Base-by-base conservation (phyloP, 179 eudicot genomes). In the Patellifolia procumbens region DNA sequence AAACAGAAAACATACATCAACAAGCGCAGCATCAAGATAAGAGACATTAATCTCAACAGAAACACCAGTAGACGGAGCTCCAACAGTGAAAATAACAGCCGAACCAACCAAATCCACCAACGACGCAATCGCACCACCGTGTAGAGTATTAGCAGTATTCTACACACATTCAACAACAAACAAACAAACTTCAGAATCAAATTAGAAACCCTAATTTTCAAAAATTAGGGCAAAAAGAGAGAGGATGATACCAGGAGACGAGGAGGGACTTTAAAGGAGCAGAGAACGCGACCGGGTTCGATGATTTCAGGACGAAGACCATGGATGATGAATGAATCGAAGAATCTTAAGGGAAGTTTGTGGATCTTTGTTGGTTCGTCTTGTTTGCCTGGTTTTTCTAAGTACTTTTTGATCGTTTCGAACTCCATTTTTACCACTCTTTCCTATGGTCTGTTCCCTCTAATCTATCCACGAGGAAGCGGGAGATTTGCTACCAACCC, bases 11-110 rank as follows among this genome's bases (percentile, higher is more conserved):
- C 78, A 20, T 77, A 94, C 97, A 80, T 88, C 80, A 69, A 74
- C 81, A 72, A 74, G 82, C 73, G 92, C 96, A 67, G 92, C 93
- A 74, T 88, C 94, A 85, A 92, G 74, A 74, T 94, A 92, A 15
- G 98, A 90, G 62, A 92, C 94, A 53, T 91, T 92, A 72, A 94
- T 92, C 87, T 90, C 96, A 10, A 92, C 91, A 68, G 97, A 92
- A 69, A 90, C 97, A 3, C 94, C 96, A 24, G 89, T 79, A 20
- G 70, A 35, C 1, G 82, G 78, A 73, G 86, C 82, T 15, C 92
- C 91, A 46, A 70, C 78, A 32, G 91, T 82, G 77, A 32, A 82
- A 2, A 92, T 76, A 51, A 75, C 88, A 68, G 98, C 92, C 0
- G 98, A 91, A 0, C 96, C 97, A 31, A 94, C 78, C 61, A 92